These are phyloP conservation scores for Trichoderma sp. DNA, from an alignment of 2,329 filamentous ascomycete species.

Conservation along the genomic window DNA sequence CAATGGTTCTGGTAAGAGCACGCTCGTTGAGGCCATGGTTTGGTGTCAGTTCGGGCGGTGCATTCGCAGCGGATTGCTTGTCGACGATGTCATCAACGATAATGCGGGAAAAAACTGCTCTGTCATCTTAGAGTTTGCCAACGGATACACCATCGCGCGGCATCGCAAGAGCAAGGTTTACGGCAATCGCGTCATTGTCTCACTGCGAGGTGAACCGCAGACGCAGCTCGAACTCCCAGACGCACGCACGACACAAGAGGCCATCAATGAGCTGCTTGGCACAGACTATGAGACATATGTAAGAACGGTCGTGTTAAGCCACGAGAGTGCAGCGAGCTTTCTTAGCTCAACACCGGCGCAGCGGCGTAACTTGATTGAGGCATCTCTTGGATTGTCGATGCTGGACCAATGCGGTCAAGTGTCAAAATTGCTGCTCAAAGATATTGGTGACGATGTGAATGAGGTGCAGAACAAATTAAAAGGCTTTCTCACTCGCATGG, in stretches of 20 bases:
- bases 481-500: background rate
- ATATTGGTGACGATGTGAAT: background rate
- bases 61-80: constrained; percentile 23
- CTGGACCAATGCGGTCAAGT: constrained; percentile 22
- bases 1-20: constrained; percentile 30
- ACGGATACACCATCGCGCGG: constrained; percentile 26
- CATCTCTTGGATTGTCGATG: constrained; percentile 26
- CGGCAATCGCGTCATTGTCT: constrained; percentile 24
- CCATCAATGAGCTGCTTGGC: constrained; percentile 27
- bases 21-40: constrained; percentile 24
- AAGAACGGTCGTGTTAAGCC: constrained; percentile 25
- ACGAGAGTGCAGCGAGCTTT: constrained; percentile 28
- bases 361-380: constrained; percentile 24
- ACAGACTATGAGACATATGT: constrained; percentile 26
- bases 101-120: constrained; percentile 25
- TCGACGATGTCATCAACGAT: constrained; percentile 28
- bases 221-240: constrained; percentile 22
- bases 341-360: constrained; percentile 22
- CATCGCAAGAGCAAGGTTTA: constrained; percentile 26
- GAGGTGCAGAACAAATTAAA: background rate
- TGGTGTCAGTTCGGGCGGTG: constrained; percentile 28
- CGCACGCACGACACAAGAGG: constrained; percentile 20
- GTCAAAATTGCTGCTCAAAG: constrained; percentile 20
- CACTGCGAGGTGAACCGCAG: constrained; percentile 21
- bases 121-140: constrained; percentile 27